These are phyloP conservation scores for Prunus salicina DNA, from an alignment of 306 rosid genomes.

Conservation along the genomic window DNA sequence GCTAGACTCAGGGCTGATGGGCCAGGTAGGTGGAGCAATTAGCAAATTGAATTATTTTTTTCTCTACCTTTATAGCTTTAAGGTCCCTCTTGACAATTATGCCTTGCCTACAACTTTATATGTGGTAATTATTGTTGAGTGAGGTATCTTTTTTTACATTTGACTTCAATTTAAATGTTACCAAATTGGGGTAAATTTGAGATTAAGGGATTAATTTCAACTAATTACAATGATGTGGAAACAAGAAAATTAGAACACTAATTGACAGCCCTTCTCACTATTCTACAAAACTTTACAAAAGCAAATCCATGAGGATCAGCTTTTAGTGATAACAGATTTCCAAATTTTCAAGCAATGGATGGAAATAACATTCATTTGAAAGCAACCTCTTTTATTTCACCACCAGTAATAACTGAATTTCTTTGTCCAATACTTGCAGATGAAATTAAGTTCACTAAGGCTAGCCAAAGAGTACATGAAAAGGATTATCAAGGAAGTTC, in stretches of 20 bases:
- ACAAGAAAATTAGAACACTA: background rate
- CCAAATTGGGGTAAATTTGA: background rate
- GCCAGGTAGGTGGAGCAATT: constrained; percentile 50
- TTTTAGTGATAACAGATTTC: too few relatives aligned
- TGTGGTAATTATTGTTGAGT: background rate
- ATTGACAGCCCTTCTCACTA: background rate
- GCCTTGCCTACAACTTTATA: constrained; percentile 1
- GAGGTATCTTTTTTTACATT: background rate
- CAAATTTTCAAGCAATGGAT: too few relatives aligned
- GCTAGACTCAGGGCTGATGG: constrained; percentile 65
- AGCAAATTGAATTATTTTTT: background rate
- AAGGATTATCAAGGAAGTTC: constrained; percentile 49
- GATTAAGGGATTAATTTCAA: background rate
- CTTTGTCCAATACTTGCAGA: constrained; percentile 38
- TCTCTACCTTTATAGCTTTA: background rate
- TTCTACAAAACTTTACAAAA: background rate
- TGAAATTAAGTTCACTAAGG: constrained; percentile 69
- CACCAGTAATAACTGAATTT: background rate
- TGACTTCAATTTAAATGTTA: background rate
- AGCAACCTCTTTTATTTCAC: background rate
- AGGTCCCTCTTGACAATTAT: constrained; percentile 6
- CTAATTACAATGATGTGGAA: background rate
- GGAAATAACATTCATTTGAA: too few relatives aligned
- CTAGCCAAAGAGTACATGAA: constrained; percentile 70
- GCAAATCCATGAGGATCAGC: too few relatives aligned